Percentiles rank a stretch among this genome's conserved stretches.
These are phyloP conservation scores for Pseudopithomyces maydicus DNA, from an alignment of 2,329 filamentous ascomycete genomes.

Conservation along the genomic window DNA sequence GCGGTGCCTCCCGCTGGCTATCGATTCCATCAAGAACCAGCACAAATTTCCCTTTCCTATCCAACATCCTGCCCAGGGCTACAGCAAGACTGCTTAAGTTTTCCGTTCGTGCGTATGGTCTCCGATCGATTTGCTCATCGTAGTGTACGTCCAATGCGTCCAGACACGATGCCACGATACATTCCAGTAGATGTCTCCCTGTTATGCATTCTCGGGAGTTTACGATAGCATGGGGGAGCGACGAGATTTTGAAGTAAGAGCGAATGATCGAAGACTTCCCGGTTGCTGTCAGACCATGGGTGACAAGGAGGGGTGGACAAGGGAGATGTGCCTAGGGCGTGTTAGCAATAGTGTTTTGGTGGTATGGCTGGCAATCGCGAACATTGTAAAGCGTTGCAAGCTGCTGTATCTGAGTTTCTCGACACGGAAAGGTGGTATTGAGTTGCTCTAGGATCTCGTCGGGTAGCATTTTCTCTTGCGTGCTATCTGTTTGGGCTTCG, in stretches of 20 bases:
- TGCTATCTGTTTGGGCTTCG: not conserved
- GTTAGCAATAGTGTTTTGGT: conserved; percentile 19
- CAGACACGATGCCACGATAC: conserved; percentile 62
- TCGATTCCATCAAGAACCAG: conserved; percentile 90
- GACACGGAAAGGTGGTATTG: conserved; percentile 45
- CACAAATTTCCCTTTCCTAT: conserved; percentile 67
- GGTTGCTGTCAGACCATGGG: conserved; percentile 85
- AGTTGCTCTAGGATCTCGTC: conserved; percentile 44
- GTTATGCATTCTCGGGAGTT: conserved; percentile 79
- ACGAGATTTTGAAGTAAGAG: conserved; percentile 61
- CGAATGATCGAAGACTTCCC: conserved; percentile 78
- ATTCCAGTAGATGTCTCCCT: conserved; percentile 76
- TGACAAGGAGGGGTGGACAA: conserved; percentile 73
- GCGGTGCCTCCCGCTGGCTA: conserved; percentile 76
- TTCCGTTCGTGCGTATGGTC: conserved; percentile 71
- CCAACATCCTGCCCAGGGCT: conserved; percentile 69
- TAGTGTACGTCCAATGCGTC: conserved; percentile 50
- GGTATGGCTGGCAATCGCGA: conserved; percentile 13
- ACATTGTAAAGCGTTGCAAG: conserved; percentile 54
- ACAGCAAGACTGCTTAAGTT: conserved; percentile 77
- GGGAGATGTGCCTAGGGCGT: conserved; percentile 64
- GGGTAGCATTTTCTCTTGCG: conserved; percentile 39
- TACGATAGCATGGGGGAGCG: conserved; percentile 64
- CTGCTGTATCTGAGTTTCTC: conserved; percentile 55
- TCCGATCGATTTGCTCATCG: conserved; percentile 40